Percentiles rank a stretch among this genome's conserved stretches.
Conservation (phyloP, 202 grass and related monocot genomes). For the Zoysia matrella region DNA sequence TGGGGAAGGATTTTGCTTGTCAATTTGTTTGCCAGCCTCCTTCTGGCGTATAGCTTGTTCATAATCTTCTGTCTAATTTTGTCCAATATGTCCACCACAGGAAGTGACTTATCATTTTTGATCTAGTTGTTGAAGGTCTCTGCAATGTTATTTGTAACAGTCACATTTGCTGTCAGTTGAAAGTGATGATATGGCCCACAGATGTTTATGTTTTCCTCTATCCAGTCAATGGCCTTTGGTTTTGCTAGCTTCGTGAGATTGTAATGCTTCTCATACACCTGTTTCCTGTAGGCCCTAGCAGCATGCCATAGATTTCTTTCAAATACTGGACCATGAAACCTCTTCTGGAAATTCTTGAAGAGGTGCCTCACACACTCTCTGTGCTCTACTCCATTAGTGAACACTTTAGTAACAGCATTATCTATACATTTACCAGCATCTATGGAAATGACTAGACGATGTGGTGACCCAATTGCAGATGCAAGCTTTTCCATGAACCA, state of each 20-base stretch:
- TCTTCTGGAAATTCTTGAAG: not conserved
- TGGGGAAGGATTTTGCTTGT: not conserved
- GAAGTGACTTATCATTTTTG: too few species aligned
- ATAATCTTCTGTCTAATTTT: too few species aligned
- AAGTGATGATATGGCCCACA: not conserved
- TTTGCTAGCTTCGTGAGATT: too few species aligned
- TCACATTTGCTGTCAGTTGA: not conserved
- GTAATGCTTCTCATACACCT: too few species aligned
- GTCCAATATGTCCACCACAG: too few species aligned
- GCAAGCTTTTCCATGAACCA: slow-evolving; percentile 9
- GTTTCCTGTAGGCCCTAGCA: too few species aligned
- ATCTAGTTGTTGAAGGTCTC: too few species aligned
- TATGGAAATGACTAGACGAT: not conserved
- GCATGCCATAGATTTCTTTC: too few species aligned
- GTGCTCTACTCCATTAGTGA: not conserved
- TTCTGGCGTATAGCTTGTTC: too few species aligned
- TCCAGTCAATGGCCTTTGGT: not conserved
- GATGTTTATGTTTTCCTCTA: not conserved
- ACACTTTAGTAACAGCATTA: not conserved
- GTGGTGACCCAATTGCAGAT: not conserved
- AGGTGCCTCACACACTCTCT: not conserved
- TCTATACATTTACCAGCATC: not conserved
- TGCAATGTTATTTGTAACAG: not conserved
- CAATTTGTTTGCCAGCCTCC: not conserved
- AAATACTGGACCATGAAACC: not conserved